A percentile compares a stretch with the other conserved stretches of the same genome.
phyloP scores from a whole-genome alignment of 768 basidiomycete genomes.

The Tremella mesenterica region DNA sequence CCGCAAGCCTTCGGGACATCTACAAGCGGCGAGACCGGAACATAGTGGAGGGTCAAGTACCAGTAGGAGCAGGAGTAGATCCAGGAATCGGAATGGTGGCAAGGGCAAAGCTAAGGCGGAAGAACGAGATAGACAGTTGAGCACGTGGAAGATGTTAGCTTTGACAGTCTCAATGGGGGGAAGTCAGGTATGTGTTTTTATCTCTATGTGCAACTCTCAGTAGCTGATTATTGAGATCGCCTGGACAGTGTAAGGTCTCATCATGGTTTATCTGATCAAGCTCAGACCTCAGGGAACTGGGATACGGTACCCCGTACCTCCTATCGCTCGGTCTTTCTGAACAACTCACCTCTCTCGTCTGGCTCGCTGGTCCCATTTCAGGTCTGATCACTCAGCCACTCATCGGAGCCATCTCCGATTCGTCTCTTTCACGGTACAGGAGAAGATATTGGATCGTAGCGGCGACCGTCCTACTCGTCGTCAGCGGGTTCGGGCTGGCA shows the following conservation, averaged over 20 bases:
- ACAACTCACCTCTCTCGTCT: conserved; percentile 84
- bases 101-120: conserved; percentile 17
- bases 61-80: conserved; percentile 16
- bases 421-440: conserved; percentile 75
- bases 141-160: conserved; percentile 40
- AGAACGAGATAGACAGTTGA: conserved; percentile 27
- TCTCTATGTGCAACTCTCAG: neutral
- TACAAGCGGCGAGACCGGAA: neutral
- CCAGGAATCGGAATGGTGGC: conserved; percentile 4
- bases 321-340: conserved; percentile 72
- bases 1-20: conserved; percentile 10
- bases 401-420: conserved; percentile 94
- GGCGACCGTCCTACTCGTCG: conserved; percentile 70
- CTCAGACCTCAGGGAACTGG: conserved; percentile 44
- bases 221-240: conserved; percentile 58
- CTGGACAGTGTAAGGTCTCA: conserved; percentile 73
- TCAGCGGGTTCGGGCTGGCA: conserved; percentile 70
- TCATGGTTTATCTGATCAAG: neutral
- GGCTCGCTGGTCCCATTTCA: conserved; percentile 80
- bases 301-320: conserved; percentile 93
- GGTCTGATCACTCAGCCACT: conserved; percentile 94
- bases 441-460: conserved; percentile 85
- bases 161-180: conserved; percentile 79
- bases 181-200: conserved; percentile 45
- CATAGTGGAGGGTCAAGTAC: neutral